Conservation (phyloP, 371 early-diverging fungal genomes). For the Sporodiniella umbellata region DNA sequence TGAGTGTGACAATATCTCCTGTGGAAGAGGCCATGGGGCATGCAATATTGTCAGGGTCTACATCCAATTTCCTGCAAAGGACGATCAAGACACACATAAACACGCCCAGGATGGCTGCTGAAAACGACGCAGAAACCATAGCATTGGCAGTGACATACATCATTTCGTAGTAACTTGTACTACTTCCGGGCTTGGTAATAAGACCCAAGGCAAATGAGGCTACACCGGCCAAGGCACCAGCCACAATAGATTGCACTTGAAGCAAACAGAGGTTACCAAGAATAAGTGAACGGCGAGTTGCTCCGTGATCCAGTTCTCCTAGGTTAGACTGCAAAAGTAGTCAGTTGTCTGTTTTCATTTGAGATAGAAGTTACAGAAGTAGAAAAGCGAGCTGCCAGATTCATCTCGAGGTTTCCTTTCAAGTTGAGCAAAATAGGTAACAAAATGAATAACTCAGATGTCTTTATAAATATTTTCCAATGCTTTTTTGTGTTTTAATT, state of each 20-base stretch:
- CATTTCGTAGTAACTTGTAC: slow-evolving; percentile 45
- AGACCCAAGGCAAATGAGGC: slow-evolving; percentile 63
- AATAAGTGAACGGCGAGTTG: slow-evolving; percentile 48
- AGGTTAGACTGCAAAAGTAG: slow-evolving; percentile 54
- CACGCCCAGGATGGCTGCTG: slow-evolving; percentile 65
- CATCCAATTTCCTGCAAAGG: slow-evolving; percentile 54
- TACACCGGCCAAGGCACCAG: slow-evolving; percentile 68
- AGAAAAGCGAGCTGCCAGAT: slow-evolving; percentile 77
- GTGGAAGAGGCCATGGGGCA: slow-evolving; percentile 73
- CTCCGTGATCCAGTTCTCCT: slow-evolving; percentile 57
- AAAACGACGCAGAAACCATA: slow-evolving; percentile 69
- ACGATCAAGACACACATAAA: slow-evolving; percentile 70
- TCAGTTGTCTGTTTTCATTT: background rate
- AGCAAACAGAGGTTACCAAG: slow-evolving; percentile 67
- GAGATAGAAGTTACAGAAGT: slow-evolving; percentile 55
- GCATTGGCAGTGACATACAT: slow-evolving; percentile 65
- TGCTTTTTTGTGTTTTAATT: slow-evolving; percentile 34
- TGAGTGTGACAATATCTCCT: slow-evolving; percentile 72
- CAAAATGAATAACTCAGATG: slow-evolving; percentile 78
- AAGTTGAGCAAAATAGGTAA: slow-evolving; percentile 81
- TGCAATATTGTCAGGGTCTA: slow-evolving; percentile 77
- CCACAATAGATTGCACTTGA: slow-evolving; percentile 66
- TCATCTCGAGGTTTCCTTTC: slow-evolving; percentile 90
- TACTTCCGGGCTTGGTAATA: slow-evolving; percentile 49
- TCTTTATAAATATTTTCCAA: slow-evolving; percentile 64